Evolutionary conservation across 306 rosid genomes (phyloP).

Genomic region (Quercus parvula): DNA sequence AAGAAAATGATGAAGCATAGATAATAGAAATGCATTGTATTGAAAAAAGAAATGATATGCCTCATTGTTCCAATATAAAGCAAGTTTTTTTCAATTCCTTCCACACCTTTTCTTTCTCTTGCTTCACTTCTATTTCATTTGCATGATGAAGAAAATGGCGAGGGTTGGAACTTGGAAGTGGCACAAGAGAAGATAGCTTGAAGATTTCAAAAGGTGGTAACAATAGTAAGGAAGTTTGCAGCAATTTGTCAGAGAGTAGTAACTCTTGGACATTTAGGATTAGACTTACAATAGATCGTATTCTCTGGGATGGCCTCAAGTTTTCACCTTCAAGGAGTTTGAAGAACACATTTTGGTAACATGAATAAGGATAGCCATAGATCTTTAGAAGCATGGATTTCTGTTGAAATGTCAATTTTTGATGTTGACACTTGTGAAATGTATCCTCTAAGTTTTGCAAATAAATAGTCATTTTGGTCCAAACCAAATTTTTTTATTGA

Average conservation of each 20-base stretch:
- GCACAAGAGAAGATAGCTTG: background rate
- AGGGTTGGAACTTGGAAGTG: background rate
- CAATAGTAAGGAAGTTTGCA: background rate
- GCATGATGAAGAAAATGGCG: background rate
- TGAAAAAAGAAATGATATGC: background rate
- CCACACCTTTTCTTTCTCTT: background rate
- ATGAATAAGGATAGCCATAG: constrained; percentile 34
- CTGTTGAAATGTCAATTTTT: constrained; percentile 30
- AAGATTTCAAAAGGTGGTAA: no score
- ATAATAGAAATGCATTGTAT: no score
- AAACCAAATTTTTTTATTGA: constrained; percentile 32
- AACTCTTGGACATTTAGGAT: constrained; percentile 42
- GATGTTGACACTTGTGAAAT: constrained; percentile 17
- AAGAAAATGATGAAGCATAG: no score
- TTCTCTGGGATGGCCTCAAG: constrained; percentile 52
- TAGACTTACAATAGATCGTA: constrained; percentile 34
- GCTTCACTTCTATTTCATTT: background rate
- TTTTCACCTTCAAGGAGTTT: constrained; percentile 36
- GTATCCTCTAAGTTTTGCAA: constrained; percentile 35
- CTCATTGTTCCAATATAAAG: constrained; percentile 1
- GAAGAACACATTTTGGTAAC: constrained; percentile 34
- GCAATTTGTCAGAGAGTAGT: background rate
- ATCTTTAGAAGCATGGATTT: constrained; percentile 34
- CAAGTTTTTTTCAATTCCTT: no score
- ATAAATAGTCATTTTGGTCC: constrained; percentile 50